Evolutionary conservation across 1,284 basidiomycete species (phyloP).

Genomic region (Cryptococcus sp.): DNA sequence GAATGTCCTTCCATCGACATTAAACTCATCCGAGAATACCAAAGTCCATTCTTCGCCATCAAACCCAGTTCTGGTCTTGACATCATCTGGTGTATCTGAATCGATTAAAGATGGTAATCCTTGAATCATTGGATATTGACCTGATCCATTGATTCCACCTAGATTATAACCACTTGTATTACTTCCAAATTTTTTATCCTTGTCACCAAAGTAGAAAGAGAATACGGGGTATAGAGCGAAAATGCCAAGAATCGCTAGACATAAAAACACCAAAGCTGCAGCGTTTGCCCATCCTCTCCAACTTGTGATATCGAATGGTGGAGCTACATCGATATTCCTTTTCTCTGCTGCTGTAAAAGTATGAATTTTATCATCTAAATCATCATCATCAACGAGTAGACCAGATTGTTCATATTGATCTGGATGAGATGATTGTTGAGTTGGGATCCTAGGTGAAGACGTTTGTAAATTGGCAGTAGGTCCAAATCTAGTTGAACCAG

Average conservation of each 20-base stretch:
- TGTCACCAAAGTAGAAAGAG: constrained; percentile 55
- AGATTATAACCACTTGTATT: constrained; percentile 55
- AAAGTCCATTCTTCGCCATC: constrained; percentile 65
- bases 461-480: constrained; percentile 17
- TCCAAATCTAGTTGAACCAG: constrained; percentile 11
- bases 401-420: not conserved
- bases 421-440: not conserved
- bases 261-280: constrained; percentile 50
- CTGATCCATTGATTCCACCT: constrained; percentile 70
- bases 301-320: constrained; percentile 48
- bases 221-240: constrained; percentile 78
- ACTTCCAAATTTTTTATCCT: constrained; percentile 25
- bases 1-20: constrained; percentile 57
- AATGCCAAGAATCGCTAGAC: constrained; percentile 53
- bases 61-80: constrained; percentile 59
- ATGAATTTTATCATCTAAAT: constrained; percentile 57
- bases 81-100: constrained; percentile 58
- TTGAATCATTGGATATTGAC: constrained; percentile 56
- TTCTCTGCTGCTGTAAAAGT: constrained; percentile 46
- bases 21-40: constrained; percentile 84
- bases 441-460: not conserved
- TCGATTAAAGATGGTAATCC: constrained; percentile 64
- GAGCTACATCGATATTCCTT: constrained; percentile 16
- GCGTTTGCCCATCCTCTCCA: constrained; percentile 53
- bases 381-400: constrained; percentile 34